Evolutionary conservation across 768 basidiomycete species (phyloP).

Genomic region (Exsudoporus frostii): DNA sequence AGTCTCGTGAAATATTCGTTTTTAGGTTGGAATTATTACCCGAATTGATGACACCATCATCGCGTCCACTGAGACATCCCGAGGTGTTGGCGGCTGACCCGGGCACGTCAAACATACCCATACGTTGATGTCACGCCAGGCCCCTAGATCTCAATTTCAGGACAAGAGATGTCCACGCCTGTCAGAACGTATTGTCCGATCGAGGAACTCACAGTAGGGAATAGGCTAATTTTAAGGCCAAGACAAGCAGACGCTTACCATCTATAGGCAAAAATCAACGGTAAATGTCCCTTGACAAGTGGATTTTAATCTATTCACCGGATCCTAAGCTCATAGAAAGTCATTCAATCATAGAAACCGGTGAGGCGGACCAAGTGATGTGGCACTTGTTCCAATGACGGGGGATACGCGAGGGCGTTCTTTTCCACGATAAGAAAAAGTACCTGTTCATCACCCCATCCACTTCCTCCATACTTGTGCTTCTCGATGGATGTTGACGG

Average conservation of each 20-base stretch:
- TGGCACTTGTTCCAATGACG: not conserved
- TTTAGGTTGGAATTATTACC: not conserved
- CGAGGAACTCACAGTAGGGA: too few relatives aligned
- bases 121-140: not conserved
- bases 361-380: not conserved
- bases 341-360: too few relatives aligned
- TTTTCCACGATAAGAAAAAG: not conserved
- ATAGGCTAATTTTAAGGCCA: too few relatives aligned
- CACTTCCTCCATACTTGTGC: not conserved
- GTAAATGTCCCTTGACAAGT: too few relatives aligned
- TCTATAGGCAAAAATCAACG: too few relatives aligned
- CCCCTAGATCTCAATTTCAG: not conserved
- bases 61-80: not conserved
- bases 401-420: not conserved
- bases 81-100: not conserved
- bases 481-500: not conserved
- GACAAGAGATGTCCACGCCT: not conserved
- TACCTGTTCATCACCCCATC: not conserved
- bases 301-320: too few relatives aligned
- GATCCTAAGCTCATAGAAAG: too few relatives aligned
- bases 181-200: not conserved
- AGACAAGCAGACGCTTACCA: too few relatives aligned
- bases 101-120: not conserved
- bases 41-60: not conserved
- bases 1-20: not conserved